Evolutionary conservation across 2,329 filamentous ascomycete genomes (phyloP), one percentile per base, ranked within the genome.

Genomic region (Rhynchosporium secalis): DNA sequence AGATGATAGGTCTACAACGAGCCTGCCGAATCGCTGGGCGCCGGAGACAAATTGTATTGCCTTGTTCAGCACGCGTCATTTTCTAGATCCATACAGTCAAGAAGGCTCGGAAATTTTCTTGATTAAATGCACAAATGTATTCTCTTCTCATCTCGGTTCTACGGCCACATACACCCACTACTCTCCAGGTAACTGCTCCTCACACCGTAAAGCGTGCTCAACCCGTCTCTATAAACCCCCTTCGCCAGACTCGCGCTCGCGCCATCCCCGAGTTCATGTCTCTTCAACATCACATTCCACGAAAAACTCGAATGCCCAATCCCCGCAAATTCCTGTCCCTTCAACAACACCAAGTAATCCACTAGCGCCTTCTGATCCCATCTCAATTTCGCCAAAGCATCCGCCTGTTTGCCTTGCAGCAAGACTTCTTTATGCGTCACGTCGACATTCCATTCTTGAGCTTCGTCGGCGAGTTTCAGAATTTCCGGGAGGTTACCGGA

Each of bases 341-440:
- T 73, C 57, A 77, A 68, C 68, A 82, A 68, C 3, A 83, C 75
- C 67, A 82, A 76, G 68, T 79, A 82, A 70, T 84, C 81, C 4
- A 83, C 76, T 31, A 83, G 69, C 0, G 76, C 77, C 58, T 77
- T 76, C 72, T 83, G 80, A 66, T 82, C 79, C 76, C 76, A 81
- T 9, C 70, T 76, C 51, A 83, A 69, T n/a, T 65, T 64, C 4
- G 65, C 65, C 1, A 73, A 66, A 26, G 66, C 65, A 8, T 62
- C 64, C 0, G 71, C 65, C 51, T 79, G 78, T 0, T 65, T 62
- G 1, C 66, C 58, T 63, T 74, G 71, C 4, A 83, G 72, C 0
- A 83, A 66, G 52, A 79, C 76, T 12, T 72, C 66, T 69, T 81
- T 81, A 38, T 74, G 73, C 1, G 79, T 75, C 1, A 81, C 76